phyloP scores from a whole-genome alignment of 192 early-diverging fungal genomes.

The Backusella morwellensis region DNA sequence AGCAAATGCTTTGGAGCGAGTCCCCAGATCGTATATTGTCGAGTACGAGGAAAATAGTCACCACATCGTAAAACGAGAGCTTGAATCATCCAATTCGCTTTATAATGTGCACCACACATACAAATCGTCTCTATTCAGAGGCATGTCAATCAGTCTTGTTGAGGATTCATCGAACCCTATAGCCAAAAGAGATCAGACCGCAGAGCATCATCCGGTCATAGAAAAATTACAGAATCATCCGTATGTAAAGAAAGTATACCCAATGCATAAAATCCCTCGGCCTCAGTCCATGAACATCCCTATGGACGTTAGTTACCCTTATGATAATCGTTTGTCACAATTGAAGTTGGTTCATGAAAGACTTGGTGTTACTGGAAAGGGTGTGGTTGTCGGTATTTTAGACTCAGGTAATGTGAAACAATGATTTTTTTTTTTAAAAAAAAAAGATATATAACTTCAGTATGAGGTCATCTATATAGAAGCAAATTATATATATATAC shows the following conservation, averaged over 20 bases:
- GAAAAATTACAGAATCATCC: constrained; percentile 2
- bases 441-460: not conserved
- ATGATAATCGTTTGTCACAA: constrained; percentile 40
- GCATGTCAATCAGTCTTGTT: constrained; percentile 9
- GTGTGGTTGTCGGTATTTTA: constrained; percentile 62
- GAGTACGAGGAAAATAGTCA: constrained; percentile 18
- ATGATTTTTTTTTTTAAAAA: not conserved
- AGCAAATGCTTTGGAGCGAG: not conserved
- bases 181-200: not conserved
- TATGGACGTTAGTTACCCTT: constrained; percentile 1
- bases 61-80: not conserved
- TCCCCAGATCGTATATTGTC: constrained; percentile 19
- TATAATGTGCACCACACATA: constrained; percentile 17
- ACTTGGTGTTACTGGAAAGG: constrained; percentile 55
- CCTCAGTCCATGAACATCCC: not conserved
- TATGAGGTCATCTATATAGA: not conserved
- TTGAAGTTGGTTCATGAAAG: constrained; percentile 45
- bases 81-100: not conserved
- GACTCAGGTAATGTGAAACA: constrained; percentile 47
- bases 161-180: not conserved
- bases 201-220: not conserved
- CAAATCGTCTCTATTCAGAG: not conserved
- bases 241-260: constrained; percentile 25
- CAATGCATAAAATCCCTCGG: constrained; percentile 14
- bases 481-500: not conserved